These are phyloP conservation scores for Guyanaporus albipodus DNA, from an alignment of 768 basidiomycete species.

Conservation along the genomic window DNA sequence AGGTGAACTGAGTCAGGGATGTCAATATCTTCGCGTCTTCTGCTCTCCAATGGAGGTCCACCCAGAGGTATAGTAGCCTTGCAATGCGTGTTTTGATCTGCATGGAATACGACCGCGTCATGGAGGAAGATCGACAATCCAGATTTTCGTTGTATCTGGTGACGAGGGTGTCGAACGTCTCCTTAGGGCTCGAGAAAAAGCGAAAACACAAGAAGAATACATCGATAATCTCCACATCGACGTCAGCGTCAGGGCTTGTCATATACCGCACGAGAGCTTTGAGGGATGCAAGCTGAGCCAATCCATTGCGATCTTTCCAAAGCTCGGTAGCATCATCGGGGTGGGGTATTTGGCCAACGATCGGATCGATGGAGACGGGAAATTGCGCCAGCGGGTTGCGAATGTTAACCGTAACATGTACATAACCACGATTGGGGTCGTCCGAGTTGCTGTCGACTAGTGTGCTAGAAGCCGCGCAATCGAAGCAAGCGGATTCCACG, in stretches of 20 bases:
- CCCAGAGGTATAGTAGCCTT: slow-evolving; percentile 63
- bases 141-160: slow-evolving; percentile 45
- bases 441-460: slow-evolving; percentile 14
- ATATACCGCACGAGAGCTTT: slow-evolving; percentile 43
- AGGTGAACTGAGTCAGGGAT: slow-evolving; percentile 29
- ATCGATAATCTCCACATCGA: slow-evolving; percentile 42
- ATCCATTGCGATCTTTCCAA: slow-evolving; percentile 24
- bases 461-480: slow-evolving; percentile 21
- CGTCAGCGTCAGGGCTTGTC: slow-evolving; percentile 38
- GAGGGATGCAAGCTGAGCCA: slow-evolving; percentile 36
- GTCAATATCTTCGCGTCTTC: slow-evolving; percentile 40
- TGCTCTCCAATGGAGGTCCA: slow-evolving; percentile 62
- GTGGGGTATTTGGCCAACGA: slow-evolving; percentile 30
- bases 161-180: slow-evolving; percentile 42
- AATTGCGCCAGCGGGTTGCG: slow-evolving; percentile 29
- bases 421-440: slow-evolving; percentile 16
- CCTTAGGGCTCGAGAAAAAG: slow-evolving; percentile 52
- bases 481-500: neutral
- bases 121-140: slow-evolving; percentile 19
- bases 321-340: slow-evolving; percentile 29
- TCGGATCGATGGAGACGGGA: slow-evolving; percentile 21
- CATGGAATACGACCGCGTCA: slow-evolving; percentile 41
- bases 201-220: slow-evolving; percentile 73
- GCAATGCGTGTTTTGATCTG: slow-evolving; percentile 57
- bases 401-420: slow-evolving; percentile 23